Percentiles rank a stretch among this genome's conserved stretches.
phyloP scores from a whole-genome alignment of 257 asterid genomes.

The Eucommia ulmoides region DNA sequence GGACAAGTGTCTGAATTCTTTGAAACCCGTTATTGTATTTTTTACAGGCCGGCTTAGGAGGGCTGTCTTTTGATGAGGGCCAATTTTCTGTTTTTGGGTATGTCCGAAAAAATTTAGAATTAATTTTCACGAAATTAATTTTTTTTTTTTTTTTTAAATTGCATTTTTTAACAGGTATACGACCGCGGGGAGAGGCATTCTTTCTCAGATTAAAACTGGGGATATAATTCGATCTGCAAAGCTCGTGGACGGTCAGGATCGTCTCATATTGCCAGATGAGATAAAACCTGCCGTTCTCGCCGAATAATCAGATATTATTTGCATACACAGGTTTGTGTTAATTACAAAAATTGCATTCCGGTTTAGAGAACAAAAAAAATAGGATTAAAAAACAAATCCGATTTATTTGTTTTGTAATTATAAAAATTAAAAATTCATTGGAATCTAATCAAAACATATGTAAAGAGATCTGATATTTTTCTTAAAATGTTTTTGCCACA shows the following conservation, averaged over 20 bases:
- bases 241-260: constrained; percentile 80
- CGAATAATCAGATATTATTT: too few relatives aligned
- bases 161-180: constrained; percentile 35
- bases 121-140: background rate
- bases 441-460: too few relatives aligned
- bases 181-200: constrained; percentile 50
- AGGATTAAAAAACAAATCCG: too few relatives aligned
- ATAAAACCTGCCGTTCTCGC: background rate
- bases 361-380: too few relatives aligned
- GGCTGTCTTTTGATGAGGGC: constrained; percentile 89
- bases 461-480: too few relatives aligned
- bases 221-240: constrained; percentile 72
- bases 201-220: constrained; percentile 72
- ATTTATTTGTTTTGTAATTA: too few relatives aligned
- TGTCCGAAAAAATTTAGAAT: background rate
- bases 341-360: too few relatives aligned
- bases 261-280: constrained; percentile 54
- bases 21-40: too few relatives aligned
- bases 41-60: constrained; percentile 99
- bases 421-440: too few relatives aligned
- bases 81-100: constrained; percentile 95
- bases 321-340: too few relatives aligned
- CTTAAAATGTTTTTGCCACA: too few relatives aligned
- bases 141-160: background rate
- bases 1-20: too few relatives aligned